phyloP scores from a whole-genome alignment of 768 basidiomycete genomes.

The Cystofilobasidium bisporidii region DNA sequence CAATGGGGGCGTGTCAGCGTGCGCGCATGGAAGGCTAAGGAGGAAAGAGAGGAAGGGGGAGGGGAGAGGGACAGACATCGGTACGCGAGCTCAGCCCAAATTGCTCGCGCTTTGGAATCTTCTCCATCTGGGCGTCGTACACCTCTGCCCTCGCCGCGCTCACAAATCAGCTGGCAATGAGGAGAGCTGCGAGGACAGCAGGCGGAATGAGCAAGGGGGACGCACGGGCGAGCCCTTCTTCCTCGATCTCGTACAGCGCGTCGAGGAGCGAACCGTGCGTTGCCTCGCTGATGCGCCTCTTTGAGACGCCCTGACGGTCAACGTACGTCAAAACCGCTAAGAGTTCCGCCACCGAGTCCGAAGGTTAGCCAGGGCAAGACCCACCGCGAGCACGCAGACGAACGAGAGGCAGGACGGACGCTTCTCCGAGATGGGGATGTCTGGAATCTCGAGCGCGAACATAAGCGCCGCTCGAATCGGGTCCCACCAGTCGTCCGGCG shows the following conservation, averaged over 20 bases:
- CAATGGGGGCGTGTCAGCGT: too few relatives aligned
- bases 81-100: not conserved
- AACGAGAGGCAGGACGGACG: not conserved
- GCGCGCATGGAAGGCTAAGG: too few relatives aligned
- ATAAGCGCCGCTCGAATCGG: conserved; percentile 19
- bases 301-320: not conserved
- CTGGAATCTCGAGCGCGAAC: conserved; percentile 6
- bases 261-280: not conserved
- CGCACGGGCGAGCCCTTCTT: not conserved
- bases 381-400: too few relatives aligned
- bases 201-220: too few relatives aligned
- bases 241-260: not conserved
- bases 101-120: not conserved
- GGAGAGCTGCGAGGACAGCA: too few relatives aligned
- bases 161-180: too few relatives aligned
- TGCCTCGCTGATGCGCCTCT: not conserved
- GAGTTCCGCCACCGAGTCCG: too few relatives aligned
- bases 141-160: too few relatives aligned
- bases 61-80: too few relatives aligned
- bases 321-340: not conserved
- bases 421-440: not conserved
- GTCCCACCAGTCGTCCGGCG: conserved; percentile 22
- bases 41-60: too few relatives aligned
- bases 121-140: not conserved
- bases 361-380: too few relatives aligned